A percentile compares a stretch with the other conserved stretches of the same genome.
These are phyloP conservation scores for Solanum bulbocastanum DNA, from an alignment of 257 asterid species.

Conservation along the genomic window DNA sequence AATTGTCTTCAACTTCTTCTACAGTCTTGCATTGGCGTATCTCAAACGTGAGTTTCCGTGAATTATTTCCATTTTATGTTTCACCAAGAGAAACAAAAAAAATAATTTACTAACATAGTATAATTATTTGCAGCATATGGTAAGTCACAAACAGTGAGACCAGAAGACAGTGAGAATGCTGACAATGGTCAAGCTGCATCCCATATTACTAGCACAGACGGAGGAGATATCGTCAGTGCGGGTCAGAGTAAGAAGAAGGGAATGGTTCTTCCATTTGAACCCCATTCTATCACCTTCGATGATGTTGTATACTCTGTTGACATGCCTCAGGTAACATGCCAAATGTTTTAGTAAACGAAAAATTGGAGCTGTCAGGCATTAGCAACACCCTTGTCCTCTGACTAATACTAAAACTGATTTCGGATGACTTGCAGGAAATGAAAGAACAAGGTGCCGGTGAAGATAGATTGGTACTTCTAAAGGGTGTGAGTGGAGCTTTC, in stretches of 20 bases:
- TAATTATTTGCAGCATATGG: constrained; percentile 37
- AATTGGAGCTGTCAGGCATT: not conserved
- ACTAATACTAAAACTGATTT: not conserved
- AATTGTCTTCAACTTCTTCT: constrained; percentile 12
- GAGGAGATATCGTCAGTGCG: constrained; percentile 18
- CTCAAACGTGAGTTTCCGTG: constrained; percentile 42
- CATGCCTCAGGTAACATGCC: constrained; percentile 64
- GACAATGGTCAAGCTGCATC: constrained; percentile 1
- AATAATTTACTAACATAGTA: not conserved
- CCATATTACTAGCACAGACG: not conserved
- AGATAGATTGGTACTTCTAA: constrained; percentile 44
- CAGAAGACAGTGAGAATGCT: constrained; percentile 19
- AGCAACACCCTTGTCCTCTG: not conserved
- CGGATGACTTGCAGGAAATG: constrained; percentile 46
- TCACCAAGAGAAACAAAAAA: not conserved
- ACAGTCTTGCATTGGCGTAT: constrained; percentile 19
- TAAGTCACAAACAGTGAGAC: constrained; percentile 28
- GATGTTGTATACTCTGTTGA: constrained; percentile 70
- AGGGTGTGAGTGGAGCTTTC: constrained; percentile 57
- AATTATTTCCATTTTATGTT: not conserved
- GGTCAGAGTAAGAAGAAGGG: constrained; percentile 32
- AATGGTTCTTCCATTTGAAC: constrained; percentile 93
- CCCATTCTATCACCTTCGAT: constrained; percentile 78
- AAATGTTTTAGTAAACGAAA: not conserved
- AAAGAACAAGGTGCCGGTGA: constrained; percentile 35